Base-by-base conservation (phyloP, 768 basidiomycete genomes). In the Phallus indusiatus region DNA sequence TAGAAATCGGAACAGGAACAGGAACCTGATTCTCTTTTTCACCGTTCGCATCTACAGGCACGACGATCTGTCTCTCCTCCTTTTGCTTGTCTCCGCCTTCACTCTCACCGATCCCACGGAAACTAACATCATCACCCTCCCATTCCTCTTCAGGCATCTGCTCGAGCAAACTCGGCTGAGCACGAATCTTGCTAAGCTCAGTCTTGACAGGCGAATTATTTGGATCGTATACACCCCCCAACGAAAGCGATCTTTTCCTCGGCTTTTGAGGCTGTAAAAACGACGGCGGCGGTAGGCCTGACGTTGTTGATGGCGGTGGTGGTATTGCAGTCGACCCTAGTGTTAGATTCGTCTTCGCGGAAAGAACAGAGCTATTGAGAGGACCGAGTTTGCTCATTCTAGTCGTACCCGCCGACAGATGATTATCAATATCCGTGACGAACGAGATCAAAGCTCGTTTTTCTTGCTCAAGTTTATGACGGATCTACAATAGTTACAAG, bases 371-470 rank as follows among this genome's bases (percentile, higher is more conserved):
- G 14, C 18, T 9, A n/a, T 51, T 59, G 50, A 16, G 34, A 20
- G 57, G 57, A 14, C 47, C 49, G 5, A 59, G 20, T 24, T 59
- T 59, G 57, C 33, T 59, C 36, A 59, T 51, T 10, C 57, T 48
- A 12, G 57, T 50, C 33, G 57, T 48, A 10, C 85, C 86, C 24
- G 88, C 70, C 11, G 88, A 77, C 21, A 59, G 50, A 53, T 59
- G 57, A 36, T 14, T 59, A 70, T 93, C 90, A 65, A 92, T 90
- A 68, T 87, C 89, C 69, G 76, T 77, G 49, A 93, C 90, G 64
- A 93, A 93, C 6, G 88, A 79, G 3, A 86, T 81, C 46, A 93
- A 75, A 9, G 88, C 90, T 21, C 82, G 76, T 37, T 89, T 80
- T 71, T 92, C 89, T 48, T 85, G 85, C 68, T 92, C 89, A 54